Base-by-base conservation (phyloP, 1,139 yeast species). In the Candida sanyaensis region DNA sequence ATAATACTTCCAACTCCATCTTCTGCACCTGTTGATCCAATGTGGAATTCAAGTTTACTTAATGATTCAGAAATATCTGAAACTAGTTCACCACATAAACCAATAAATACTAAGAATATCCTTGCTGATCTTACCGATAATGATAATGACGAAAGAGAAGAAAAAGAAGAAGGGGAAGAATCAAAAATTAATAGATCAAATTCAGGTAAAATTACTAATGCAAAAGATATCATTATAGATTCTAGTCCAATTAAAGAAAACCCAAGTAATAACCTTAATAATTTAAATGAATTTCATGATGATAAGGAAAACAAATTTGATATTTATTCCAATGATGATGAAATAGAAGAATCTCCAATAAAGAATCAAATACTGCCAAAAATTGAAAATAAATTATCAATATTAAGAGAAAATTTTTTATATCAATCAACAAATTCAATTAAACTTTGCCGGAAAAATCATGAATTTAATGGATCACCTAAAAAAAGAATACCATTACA, bases 281-380 rank as follows among this genome's bases (percentile, higher is more conserved):
- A 29, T 28, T 30, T 34, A 9, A 38, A 29, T 24, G 21, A 30
- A 11, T 7, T 11, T 23, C 11, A 36, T 5, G 39, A n/a, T n/a
- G n/a, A 26, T 2, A 8, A 26, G 28, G 28, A 26, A 6, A 26
- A 12, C 21, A 43, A 29, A 9, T 46, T 48, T 36, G 51, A 43
- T 33, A 26, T 64, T 26, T 65, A 64, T 34, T 63, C 60, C n/a
- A 63, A 62, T n/a, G 75, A 69, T 30, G 76, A 71, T 42, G 76
- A 70, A 37, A 64, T 75, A 21, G 78, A 73, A 42, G 80, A 75
- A 50, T 73, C 78, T 1, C 79, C 79, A 2, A 62, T 71, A 4
- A 51, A 50, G 32, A 28, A 42, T 13, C 37, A 34, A 31, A 13
- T 29, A 17, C 40, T 26, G 21, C 31, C 37, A 28, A 30, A 40